Base-by-base conservation (phyloP, 1,284 basidiomycete species). In the Macrocybe sp. region DNA sequence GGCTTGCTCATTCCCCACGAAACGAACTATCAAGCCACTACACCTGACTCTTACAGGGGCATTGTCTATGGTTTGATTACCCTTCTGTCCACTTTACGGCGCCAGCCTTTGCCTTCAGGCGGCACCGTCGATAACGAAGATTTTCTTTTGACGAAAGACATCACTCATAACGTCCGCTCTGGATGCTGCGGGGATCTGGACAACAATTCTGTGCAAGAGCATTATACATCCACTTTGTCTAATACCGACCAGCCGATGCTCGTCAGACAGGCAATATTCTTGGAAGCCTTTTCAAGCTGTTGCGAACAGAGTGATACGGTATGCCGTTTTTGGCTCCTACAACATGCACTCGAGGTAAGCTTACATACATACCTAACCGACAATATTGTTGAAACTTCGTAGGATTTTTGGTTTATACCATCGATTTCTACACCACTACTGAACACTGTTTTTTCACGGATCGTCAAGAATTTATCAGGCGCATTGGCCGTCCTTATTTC, bases 11-110 rank as follows among this genome's bases (percentile, higher is more conserved):
- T 72, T 49, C 67, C 75, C 14, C 65, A 67, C 7, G 74, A 75
- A 33, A 70, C 63, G 30, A 68, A 67, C 6, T 72, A 76, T 47
- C 54, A 64, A 2, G 61, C 72, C 5, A 65, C 72, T 7, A 72
- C 73, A 1, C 73, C 76, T 1, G 56, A 67, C 34, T 67, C 73
- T n/a, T 69, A 84, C 37, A 74, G 76, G 52, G 74, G 76, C 2
- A 60, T 87, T 6, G 60, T 74, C 2, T 75, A 77, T 40, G 72
- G 67, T 0, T 63, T 87, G 7, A 74, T 82, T 47, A 63, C 72
- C 0, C 68, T 85, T 11, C 65, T 81, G 0, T 67, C 68, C 2
- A 53, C 61, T 16, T 52, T 70, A n/a, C 55, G 65, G 34, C 44
- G 22, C 4, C 22, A 22, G 22, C 22, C 22, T 22, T 22, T 55